Percentiles rank a stretch among this genome's conserved stretches.
These are phyloP conservation scores for Podila minutissima DNA, from an alignment of 192 early-diverging fungal genomes.

Conservation along the genomic window DNA sequence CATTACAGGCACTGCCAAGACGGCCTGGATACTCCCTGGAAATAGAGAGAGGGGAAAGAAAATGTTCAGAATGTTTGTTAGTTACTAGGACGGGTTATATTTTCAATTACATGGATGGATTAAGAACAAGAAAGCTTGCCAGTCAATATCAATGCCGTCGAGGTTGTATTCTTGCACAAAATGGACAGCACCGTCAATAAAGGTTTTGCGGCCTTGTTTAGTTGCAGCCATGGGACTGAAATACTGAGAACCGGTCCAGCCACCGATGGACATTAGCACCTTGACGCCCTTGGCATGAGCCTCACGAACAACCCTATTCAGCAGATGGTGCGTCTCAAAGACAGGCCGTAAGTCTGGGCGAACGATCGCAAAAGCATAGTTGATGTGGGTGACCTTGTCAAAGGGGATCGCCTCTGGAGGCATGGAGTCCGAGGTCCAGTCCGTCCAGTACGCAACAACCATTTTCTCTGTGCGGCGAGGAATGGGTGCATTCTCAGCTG, in stretches of 20 bases:
- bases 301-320: slow-evolving; percentile 48
- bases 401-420: slow-evolving; percentile 46
- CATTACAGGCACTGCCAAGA: slow-evolving; percentile 68
- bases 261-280: slow-evolving; percentile 72
- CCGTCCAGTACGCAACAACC: slow-evolving; percentile 47
- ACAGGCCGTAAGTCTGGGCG: slow-evolving; percentile 23
- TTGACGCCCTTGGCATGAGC: slow-evolving; percentile 60
- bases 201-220: slow-evolving; percentile 45
- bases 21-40: slow-evolving; percentile 74
- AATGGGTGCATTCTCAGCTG: not conserved
- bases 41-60: not conserved
- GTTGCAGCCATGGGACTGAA: slow-evolving; percentile 64
- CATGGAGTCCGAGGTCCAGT: slow-evolving; percentile 31
- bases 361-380: slow-evolving; percentile 59
- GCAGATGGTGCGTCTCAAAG: slow-evolving; percentile 28
- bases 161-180: slow-evolving; percentile 62
- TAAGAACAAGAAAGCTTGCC: slow-evolving; percentile 1
- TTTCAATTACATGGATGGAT: not conserved
- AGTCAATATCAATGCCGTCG: slow-evolving; percentile 84
- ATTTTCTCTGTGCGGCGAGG: slow-evolving; percentile 20
- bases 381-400: slow-evolving; percentile 72
- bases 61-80: not conserved
- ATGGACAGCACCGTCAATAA: slow-evolving; percentile 61
- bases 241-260: slow-evolving; percentile 73
- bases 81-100: too few relatives aligned